Evolutionary conservation across 2,329 filamentous ascomycete species (phyloP), one percentile per base, ranked within the genome.

Genomic region (Ilyonectria robusta): DNA sequence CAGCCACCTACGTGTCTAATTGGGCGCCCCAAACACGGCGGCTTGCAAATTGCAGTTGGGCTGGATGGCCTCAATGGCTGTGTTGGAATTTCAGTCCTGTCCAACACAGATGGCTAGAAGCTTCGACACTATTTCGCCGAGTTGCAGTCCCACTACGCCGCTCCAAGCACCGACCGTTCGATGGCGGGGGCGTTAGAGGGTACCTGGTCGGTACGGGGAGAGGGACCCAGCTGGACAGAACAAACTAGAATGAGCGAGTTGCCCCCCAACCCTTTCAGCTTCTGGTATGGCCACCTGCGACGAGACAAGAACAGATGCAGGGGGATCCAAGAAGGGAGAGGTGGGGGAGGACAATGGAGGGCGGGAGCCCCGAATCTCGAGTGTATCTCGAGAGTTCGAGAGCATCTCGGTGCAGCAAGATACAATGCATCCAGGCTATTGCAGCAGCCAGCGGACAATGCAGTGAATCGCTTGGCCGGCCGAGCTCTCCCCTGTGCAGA

Each of bases 31-130:
- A 9, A 13, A 26, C 15, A 35, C 10, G n/a, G 35, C 47, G 19
- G 3, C 7, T 50, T 50, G 23, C 40, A n/a, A 33, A 29, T 26
- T 42, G 33, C 48, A 33, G 29, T 61, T 26, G 26, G 8, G 7
- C 29, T 62, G 63, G 58, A 29, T 47, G 48, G 44, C 51, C 63
- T 58, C 51, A 61, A 44, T 33, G 21, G 57, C 50, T 35, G 29
- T 35, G 31, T 51, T 31, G 48, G 5, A 19, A 21, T 21, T 10
- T 21, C 29, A 2, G 50, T 8, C 40, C n/a, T 21, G 50, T 35
- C 31, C 11, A 35, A 37, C 31, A 35, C n/a, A 35, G 58, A 65
- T 63, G 66, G 66, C 72, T 75, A 75, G 72, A 75, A 75, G 72
- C 55, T 75, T 75, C 72, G 72, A 72, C 62, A 54, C 21, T 17